Conservation (phyloP, 805 yeast genomes). For the Candida stauntonica region DNA sequence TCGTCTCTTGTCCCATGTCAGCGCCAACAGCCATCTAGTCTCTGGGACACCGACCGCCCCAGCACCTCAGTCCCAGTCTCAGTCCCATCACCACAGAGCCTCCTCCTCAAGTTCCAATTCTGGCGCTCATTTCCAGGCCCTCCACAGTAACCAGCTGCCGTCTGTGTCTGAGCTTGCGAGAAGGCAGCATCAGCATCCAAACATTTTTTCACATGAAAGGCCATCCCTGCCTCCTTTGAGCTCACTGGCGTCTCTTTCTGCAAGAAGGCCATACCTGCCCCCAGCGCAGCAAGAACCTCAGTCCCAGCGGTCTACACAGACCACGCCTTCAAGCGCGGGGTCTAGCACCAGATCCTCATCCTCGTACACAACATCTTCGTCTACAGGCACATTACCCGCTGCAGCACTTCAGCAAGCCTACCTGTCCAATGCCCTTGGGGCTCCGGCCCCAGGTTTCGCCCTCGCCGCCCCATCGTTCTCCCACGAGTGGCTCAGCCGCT, state of each 20-base stretch:
- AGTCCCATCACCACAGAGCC: too few species aligned
- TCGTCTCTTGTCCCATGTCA: background rate
- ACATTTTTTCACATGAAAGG: slow-evolving; percentile 1
- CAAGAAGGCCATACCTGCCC: slow-evolving; percentile 1
- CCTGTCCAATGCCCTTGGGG: slow-evolving; percentile 5
- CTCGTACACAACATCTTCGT: too few species aligned
- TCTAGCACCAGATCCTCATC: too few species aligned
- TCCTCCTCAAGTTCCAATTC: too few species aligned
- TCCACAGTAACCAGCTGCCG: slow-evolving; percentile 1
- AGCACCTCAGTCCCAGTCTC: background rate
- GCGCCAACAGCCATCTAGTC: too few species aligned
- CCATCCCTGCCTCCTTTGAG: slow-evolving; percentile 13
- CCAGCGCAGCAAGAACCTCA: slow-evolving; percentile 4
- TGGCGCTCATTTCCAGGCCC: too few species aligned
- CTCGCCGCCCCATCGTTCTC: background rate
- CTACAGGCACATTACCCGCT: slow-evolving; percentile 4
- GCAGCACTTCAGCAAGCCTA: slow-evolving; percentile 7
- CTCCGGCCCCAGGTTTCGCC: slow-evolving; percentile 4
- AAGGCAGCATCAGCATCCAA: background rate
- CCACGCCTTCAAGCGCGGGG: background rate
- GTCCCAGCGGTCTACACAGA: slow-evolving; percentile 1
- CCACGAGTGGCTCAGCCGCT: slow-evolving; percentile 2
- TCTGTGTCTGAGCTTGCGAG: slow-evolving; percentile 5
- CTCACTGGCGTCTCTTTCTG: slow-evolving; percentile 2
- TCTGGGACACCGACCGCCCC: too few species aligned